Evolutionary conservation across 2,329 filamentous ascomycete genomes (phyloP), one percentile per base, ranked within the genome.

Genomic region (Fusarium sambucinum): DNA sequence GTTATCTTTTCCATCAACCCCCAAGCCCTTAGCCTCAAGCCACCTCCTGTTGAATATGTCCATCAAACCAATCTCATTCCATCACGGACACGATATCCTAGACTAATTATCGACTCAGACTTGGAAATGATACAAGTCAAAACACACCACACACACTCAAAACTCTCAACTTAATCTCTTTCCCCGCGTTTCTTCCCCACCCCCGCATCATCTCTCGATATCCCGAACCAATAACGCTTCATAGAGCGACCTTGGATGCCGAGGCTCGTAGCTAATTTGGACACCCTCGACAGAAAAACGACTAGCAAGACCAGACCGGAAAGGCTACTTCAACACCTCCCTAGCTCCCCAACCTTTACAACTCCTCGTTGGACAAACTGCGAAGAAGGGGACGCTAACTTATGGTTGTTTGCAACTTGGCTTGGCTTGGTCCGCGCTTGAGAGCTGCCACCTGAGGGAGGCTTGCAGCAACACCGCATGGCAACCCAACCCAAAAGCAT

Each of bases 381-480:
- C 27, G 14, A 46, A 38, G 5, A 38, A 38, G 12, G 27, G 13
- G 50, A 33, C 66, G 66, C 66, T 69, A 71, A 57, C 37, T 60
- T 66, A 66, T 54, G 66, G 66, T 69, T 69, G 66, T 69, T 66
- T 63, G 47, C 47, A 66, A 21, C n/a, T 38, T 38, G 35, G n/a
- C 35, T 38, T 38, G 35, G 35, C 66, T 54, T 52, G 42, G 46
- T 38, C 46, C 23, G 17, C 21, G 64, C 29, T 63, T 63, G 45
- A 46, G 45, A 46, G 59, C 53, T 65, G 38, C 59, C 51, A 55
- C 55, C 25, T 37, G 23, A 35, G 25, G 10, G 35, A 11, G 38
- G 41, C 37, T 45, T 56, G 54, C 51, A 57, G 52, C 19, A 63
- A 51, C 47, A 66, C 50, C 13, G 23, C 54, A 45, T 45, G 30